Base-by-base conservation (phyloP, 257 asterid genomes). In the Capsicum rhomboideum region DNA sequence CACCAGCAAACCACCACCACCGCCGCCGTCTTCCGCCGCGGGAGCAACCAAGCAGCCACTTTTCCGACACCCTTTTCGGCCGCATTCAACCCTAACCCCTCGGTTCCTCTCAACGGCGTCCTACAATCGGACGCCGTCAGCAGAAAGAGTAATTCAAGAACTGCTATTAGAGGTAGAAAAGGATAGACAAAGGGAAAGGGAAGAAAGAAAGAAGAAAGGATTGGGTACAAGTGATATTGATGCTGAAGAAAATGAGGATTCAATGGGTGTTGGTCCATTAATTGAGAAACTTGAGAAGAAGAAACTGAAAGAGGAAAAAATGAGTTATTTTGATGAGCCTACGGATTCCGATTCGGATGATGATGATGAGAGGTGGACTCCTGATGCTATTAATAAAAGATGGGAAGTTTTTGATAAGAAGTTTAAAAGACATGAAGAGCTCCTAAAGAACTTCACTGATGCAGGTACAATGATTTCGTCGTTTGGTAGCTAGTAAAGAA, bases 331-430 rank as follows among this genome's bases (percentile, higher is more conserved):
- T 42, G 97, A 93, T 89, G 98, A 92, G 90, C 77, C 80, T 13
- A 92, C 91, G 17, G 98, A 96, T 78, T 94, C 98, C 2, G 99
- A 94, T 42, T 85, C 94, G 0, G 99, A 96, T 14, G 94, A 89
- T 21, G 91, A 88, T 7, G 98, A 92, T 10, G 94, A 88, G 66
- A 82, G 90, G 56, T 85, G 68, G 82, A 82, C 93, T n/a, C 26
- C 71, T 55, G 94, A 93, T 1, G 89, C 87, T n/a, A 23, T 71
- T 78, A 74, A 85, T 37, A 90, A 87, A 84, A 88, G 67, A 79
- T 8, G 67, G 31, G 91, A 90, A 17, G 85, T 54, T 82, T 92
- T 91, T 58, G 92, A 93, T 54, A 92, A 89, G 91, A 92, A 92
- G 93, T 87, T 88, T 82, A 74, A 88, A 82, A 90, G 90, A 83